phyloP scores from a whole-genome alignment of 345 rosid species.

The Balakata baccata region DNA sequence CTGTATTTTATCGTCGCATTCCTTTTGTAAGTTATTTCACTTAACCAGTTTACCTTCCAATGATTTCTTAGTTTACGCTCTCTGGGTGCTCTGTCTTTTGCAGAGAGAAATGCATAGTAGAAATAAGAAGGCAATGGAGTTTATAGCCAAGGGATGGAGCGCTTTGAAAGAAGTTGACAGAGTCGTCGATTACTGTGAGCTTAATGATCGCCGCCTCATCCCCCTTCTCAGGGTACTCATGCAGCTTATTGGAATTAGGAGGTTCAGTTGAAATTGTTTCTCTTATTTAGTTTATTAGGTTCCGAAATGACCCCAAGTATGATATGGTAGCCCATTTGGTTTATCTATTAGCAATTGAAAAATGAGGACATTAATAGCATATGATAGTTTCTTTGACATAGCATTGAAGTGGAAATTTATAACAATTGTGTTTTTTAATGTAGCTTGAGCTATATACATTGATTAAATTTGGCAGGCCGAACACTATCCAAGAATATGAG shows the following conservation, averaged over 20 bases:
- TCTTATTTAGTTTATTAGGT: background rate
- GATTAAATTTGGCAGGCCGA: background rate
- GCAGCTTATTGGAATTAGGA: background rate
- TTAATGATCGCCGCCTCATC: conserved; percentile 75
- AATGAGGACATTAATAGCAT: background rate
- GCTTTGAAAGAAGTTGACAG: conserved; percentile 87
- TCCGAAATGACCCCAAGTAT: background rate
- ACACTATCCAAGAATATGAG: background rate
- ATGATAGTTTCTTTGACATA: background rate
- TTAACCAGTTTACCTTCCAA: background rate
- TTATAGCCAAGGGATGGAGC: conserved; percentile 79
- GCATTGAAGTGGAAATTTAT: background rate
- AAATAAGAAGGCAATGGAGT: conserved; percentile 86
- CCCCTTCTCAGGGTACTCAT: conserved; percentile 48
- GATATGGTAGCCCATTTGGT: background rate
- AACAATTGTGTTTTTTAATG: background rate
- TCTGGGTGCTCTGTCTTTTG: too few species aligned
- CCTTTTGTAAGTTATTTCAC: conserved; percentile 20
- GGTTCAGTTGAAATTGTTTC: background rate
- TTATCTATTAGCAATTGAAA: background rate
- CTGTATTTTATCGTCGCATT: conserved; percentile 8
- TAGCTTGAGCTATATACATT: background rate
- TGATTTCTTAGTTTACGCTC: background rate
- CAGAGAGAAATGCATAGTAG: conserved; percentile 78
- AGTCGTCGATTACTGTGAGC: conserved; percentile 81